phyloP scores from a whole-genome alignment of 768 basidiomycete genomes.

The Amanita rubescens region DNA sequence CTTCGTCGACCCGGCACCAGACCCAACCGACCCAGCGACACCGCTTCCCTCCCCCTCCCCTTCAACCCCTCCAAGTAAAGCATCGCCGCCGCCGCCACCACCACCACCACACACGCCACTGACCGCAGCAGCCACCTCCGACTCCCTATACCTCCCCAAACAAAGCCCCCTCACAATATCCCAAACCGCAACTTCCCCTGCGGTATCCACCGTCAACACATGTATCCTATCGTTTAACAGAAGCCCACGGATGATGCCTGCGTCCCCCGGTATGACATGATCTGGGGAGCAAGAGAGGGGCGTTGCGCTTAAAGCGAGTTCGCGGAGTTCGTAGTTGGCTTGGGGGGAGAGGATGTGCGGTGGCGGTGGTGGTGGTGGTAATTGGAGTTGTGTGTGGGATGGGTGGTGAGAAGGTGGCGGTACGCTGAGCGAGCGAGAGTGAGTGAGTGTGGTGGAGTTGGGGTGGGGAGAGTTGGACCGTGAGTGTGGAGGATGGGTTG shows the following conservation, averaged over 20 bases:
- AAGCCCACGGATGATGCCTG: slow-evolving; percentile 76
- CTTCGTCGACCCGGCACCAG: slow-evolving; percentile 5
- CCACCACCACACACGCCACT: slow-evolving; percentile 38
- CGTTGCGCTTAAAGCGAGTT: slow-evolving; percentile 73
- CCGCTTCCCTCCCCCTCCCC: neutral
- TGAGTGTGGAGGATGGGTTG: slow-evolving; percentile 17
- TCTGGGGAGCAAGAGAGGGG: slow-evolving; percentile 53
- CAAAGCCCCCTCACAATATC: slow-evolving; percentile 78
- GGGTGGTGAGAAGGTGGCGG: neutral
- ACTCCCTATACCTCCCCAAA: slow-evolving; percentile 57
- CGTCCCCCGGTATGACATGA: slow-evolving; percentile 63
- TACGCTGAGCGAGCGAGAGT: slow-evolving; percentile 17
- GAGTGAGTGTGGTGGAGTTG: neutral
- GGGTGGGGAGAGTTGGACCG: slow-evolving; percentile 4
- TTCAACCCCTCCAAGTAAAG: slow-evolving; percentile 24
- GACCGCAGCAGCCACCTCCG: slow-evolving; percentile 59
- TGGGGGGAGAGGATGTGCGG: slow-evolving; percentile 21
- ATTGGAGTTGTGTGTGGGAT: neutral
- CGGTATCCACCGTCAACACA: slow-evolving; percentile 84
- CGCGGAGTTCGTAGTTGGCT: slow-evolving; percentile 58
- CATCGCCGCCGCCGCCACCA: slow-evolving; percentile 43
- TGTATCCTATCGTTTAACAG: slow-evolving; percentile 87
- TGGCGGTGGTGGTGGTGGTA: neutral
- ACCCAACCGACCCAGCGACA: slow-evolving; percentile 37
- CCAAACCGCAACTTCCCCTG: slow-evolving; percentile 88